phyloP scores from a whole-genome alignment of 1,284 basidiomycete species.

The Schizophyllum commune region DNA sequence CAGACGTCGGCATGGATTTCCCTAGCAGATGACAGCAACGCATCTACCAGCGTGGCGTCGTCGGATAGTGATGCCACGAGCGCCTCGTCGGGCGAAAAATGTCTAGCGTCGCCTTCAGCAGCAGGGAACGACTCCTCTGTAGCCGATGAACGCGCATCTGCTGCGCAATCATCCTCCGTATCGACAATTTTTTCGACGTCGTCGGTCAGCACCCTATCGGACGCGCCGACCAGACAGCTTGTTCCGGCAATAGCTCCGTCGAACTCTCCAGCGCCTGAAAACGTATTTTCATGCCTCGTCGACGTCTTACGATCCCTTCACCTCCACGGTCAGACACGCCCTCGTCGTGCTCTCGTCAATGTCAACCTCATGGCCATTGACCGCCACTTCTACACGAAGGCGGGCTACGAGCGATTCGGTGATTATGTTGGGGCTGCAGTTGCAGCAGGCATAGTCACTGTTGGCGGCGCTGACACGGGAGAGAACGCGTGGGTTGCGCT shows the following conservation, averaged over 20 bases:
- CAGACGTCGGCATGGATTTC: not conserved
- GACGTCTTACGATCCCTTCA: not conserved
- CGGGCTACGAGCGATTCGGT: not conserved
- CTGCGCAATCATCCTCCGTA: not conserved
- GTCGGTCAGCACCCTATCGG: not conserved
- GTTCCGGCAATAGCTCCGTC: not conserved
- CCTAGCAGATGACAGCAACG: not conserved
- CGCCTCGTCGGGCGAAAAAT: no score
- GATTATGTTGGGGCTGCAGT: not conserved
- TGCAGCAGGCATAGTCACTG: not conserved
- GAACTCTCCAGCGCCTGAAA: no score
- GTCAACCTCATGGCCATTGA: not conserved
- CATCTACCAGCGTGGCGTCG: no score
- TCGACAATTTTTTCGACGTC: not conserved
- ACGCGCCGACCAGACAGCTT: not conserved
- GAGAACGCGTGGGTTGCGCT: not conserved
- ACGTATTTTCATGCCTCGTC: not conserved
- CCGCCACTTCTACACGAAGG: not conserved
- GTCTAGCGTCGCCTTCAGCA: no score
- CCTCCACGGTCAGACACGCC: not conserved
- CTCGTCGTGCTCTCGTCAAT: not conserved
- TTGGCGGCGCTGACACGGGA: not conserved
- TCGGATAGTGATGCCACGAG: no score
- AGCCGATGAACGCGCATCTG: not conserved
- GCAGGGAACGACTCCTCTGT: no score